Evolutionary conservation across 73 alveolate species (phyloP).

Genomic region (Blepharisma japonicum): DNA sequence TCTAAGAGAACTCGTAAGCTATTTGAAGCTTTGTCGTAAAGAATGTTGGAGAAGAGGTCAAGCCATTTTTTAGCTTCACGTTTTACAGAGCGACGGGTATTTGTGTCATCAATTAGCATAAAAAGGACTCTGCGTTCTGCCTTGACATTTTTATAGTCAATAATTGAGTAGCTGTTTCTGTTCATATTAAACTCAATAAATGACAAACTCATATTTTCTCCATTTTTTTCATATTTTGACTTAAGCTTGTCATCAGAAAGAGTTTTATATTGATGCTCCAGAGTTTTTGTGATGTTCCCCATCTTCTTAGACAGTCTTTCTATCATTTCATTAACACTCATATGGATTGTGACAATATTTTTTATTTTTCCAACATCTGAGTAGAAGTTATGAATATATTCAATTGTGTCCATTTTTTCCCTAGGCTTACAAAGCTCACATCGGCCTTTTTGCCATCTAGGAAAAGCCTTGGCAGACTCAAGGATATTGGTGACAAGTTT

Average conservation of each 20-base stretch:
- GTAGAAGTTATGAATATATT: slow-evolving; percentile 62
- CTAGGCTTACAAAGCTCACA: slow-evolving; percentile 73
- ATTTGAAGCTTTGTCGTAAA: slow-evolving; percentile 27
- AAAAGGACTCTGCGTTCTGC: neutral
- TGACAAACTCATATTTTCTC: slow-evolving; percentile 32
- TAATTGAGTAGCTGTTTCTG: neutral
- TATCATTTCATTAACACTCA: slow-evolving; percentile 47
- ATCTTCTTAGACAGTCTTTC: slow-evolving; percentile 54
- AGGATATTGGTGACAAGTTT: slow-evolving; percentile 66
- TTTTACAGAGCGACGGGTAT: slow-evolving; percentile 4
- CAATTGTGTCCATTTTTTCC: slow-evolving; percentile 57
- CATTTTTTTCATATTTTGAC: slow-evolving; percentile 41
- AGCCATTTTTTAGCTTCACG: slow-evolving; percentile 28
- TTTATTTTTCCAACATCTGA: slow-evolving; percentile 65
- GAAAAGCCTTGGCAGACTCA: slow-evolving; percentile 68
- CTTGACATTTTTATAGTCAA: neutral
- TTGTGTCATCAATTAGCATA: slow-evolving; percentile 13
- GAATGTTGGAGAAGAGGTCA: slow-evolving; percentile 2
- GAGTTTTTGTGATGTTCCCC: slow-evolving; percentile 28
- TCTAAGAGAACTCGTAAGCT: slow-evolving; percentile 1
- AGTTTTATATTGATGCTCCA: slow-evolving; percentile 54
- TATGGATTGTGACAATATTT: slow-evolving; percentile 50
- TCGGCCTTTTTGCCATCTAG: slow-evolving; percentile 91
- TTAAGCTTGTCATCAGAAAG: slow-evolving; percentile 50
- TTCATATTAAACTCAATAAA: slow-evolving; percentile 1